These are phyloP conservation scores for Elymus sibiricus DNA, from an alignment of 176 grass and related monocot genomes.

Conservation along the genomic window DNA sequence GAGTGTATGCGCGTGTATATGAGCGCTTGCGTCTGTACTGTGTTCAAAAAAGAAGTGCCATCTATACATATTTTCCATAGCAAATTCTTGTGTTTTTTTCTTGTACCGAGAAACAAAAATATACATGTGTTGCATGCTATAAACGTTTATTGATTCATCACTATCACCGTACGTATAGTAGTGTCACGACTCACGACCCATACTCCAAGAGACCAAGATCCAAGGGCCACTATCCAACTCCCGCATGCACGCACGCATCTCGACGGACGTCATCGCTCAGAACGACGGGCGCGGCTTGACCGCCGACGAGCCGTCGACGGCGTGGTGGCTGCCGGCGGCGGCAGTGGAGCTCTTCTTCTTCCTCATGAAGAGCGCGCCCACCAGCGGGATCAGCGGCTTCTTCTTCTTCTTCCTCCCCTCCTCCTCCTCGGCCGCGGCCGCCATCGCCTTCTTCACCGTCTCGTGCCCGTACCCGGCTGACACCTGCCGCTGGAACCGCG, in stretches of 20 bases:
- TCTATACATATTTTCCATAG: neutral
- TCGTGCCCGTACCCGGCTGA: constrained; percentile 28
- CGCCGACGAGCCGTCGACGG: neutral
- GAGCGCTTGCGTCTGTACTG: too few relatives aligned
- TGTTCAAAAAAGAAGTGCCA: neutral
- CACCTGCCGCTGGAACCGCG: constrained; percentile 41
- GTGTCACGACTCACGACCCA: neutral
- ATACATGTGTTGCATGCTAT: neutral
- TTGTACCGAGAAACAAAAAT: neutral
- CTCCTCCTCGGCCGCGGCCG: neutral
- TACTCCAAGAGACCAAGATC: neutral
- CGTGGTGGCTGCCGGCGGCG: neutral
- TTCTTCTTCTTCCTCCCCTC: constrained; percentile 66
- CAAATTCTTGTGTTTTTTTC: neutral
- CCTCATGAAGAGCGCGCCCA: constrained; percentile 67
- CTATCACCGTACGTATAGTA: neutral
- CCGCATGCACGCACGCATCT: neutral
- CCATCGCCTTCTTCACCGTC: neutral
- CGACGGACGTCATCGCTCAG: constrained; percentile 8
- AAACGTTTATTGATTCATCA: neutral
- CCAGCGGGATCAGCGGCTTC: constrained; percentile 69
- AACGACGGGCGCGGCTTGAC: constrained; percentile 20
- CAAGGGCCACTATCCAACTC: neutral
- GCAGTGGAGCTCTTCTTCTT: constrained; percentile 44
- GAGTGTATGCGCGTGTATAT: too few relatives aligned